Evolutionary conservation across 2,329 filamentous ascomycete genomes (phyloP), one percentile per base, ranked within the genome.

Genomic region (Podosphaera fusca): DNA sequence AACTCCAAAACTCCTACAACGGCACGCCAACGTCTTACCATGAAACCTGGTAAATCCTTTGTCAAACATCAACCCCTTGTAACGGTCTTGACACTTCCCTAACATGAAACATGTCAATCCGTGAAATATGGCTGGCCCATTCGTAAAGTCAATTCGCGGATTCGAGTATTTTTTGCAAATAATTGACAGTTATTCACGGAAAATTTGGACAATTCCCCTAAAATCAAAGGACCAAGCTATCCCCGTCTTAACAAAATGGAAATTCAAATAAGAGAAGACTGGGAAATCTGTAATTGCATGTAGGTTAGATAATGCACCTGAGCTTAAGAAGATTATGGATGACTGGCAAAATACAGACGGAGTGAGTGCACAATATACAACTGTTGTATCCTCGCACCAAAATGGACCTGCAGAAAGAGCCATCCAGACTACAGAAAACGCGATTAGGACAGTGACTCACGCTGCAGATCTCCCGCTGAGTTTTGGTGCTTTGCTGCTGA

Each of bases 401-500:
- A 52, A 52, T 36, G 50, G 30, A 12, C 5, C 50, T 7, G 50
- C 50, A 31, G 50, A 52, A 36, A 34, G 50, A 35, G 50, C 50
- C 14, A 52, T 52, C n/a, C 6, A 34, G 14, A 52, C 50, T 7
- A 52, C 51, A 30, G 51, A 54, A 40, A 38, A 54, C 12, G 35
- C 34, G 9, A 54, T 54, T 29, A 54, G 51, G 12, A 54, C 33
- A 33, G 40, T 54, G 51, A 54, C 51, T 30, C 51, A 54, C 29
- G 51, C 51, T 33, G 34, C 51, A 29, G 5, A 21, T 21, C 14
- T 4, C 36, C 51, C 7, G 51, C 51, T 29, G 51, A 54, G 30
- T 54, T 54, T 40, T 54, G 51, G 51, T 54, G 51, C 30, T 54
- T 55, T 52, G 49, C 49, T 14, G 49, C 49, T 5, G 49, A 52